Conservation (phyloP, 2,329 filamentous ascomycete genomes). For the Fusarium musae region DNA sequence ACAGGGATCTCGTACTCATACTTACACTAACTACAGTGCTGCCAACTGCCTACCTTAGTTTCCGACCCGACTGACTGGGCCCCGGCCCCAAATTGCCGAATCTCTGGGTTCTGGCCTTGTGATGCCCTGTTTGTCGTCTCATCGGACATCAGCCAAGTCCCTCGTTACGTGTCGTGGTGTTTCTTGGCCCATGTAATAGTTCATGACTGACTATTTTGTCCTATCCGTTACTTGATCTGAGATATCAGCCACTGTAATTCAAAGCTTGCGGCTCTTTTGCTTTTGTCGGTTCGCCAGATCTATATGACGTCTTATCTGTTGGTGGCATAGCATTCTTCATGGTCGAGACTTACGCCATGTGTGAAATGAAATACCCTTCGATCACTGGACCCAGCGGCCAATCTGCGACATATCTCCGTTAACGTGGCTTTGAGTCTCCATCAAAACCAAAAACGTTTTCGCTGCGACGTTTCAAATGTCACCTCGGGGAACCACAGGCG, state of each 20-base stretch:
- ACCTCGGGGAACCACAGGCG: background rate
- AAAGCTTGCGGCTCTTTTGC: slow-evolving; percentile 14
- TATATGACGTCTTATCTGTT: background rate
- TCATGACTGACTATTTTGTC: background rate
- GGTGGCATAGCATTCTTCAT: background rate
- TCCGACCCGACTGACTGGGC: slow-evolving; percentile 27
- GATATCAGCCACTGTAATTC: background rate
- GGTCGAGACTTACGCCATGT: slow-evolving; percentile 2
- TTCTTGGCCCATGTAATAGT: slow-evolving; percentile 33
- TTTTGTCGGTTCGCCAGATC: slow-evolving; percentile 1
- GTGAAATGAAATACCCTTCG: background rate
- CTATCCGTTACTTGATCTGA: background rate
- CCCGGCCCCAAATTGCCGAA: slow-evolving; percentile 23
- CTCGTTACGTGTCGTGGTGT: slow-evolving; percentile 3
- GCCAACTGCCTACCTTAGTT: background rate
- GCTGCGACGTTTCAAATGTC: background rate
- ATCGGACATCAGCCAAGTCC: slow-evolving; percentile 14
- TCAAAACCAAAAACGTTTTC: background rate
- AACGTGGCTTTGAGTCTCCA: slow-evolving; percentile 19
- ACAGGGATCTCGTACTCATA: slow-evolving; percentile 11
- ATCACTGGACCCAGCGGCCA: background rate
- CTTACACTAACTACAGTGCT: slow-evolving; percentile 12
- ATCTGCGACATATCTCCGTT: slow-evolving; percentile 7
- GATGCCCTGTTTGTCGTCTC: slow-evolving; percentile 9
- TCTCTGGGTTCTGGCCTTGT: background rate